Evolutionary conservation across 2,329 filamentous ascomycete genomes (phyloP).

Genomic region (Fusarium praegraminearum): DNA sequence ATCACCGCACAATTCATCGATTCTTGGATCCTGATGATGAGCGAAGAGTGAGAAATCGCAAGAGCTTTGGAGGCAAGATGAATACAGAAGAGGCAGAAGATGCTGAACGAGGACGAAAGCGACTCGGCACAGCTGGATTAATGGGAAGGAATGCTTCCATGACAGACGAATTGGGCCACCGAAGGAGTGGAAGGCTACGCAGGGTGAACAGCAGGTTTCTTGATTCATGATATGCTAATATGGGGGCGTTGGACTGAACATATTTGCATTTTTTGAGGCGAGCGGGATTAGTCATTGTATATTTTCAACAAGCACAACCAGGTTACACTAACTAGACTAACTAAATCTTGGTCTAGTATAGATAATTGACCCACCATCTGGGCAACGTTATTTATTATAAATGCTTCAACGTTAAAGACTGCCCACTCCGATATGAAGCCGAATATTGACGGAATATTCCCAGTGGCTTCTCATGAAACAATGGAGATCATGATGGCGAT

Average conservation of each 20-base stretch:
- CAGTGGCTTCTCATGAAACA: neutral
- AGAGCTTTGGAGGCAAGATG: slow-evolving; percentile 49
- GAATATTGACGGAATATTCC: neutral
- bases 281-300: slow-evolving; percentile 21
- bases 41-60: slow-evolving; percentile 62
- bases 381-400: slow-evolving; percentile 31
- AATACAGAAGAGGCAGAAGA: slow-evolving; percentile 46
- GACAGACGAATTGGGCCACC: slow-evolving; percentile 41
- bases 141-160: slow-evolving; percentile 19
- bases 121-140: slow-evolving; percentile 21
- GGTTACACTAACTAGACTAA: neutral
- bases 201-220: slow-evolving; percentile 52
- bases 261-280: slow-evolving; percentile 3
- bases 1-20: slow-evolving; percentile 88
- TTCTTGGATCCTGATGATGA: slow-evolving; percentile 82
- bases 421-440: neutral
- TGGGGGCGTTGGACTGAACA: slow-evolving; percentile 7
- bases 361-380: slow-evolving; percentile 17
- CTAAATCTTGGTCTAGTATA: slow-evolving; percentile 5
- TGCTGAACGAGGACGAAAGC: slow-evolving; percentile 44
- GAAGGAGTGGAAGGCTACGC: slow-evolving; percentile 54
- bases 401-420: slow-evolving; percentile 17
- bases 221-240: slow-evolving; percentile 33
- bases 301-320: neutral
- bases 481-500: neutral